phyloP scores from a whole-genome alignment of 768 basidiomycete species.

The Suillus americanus region DNA sequence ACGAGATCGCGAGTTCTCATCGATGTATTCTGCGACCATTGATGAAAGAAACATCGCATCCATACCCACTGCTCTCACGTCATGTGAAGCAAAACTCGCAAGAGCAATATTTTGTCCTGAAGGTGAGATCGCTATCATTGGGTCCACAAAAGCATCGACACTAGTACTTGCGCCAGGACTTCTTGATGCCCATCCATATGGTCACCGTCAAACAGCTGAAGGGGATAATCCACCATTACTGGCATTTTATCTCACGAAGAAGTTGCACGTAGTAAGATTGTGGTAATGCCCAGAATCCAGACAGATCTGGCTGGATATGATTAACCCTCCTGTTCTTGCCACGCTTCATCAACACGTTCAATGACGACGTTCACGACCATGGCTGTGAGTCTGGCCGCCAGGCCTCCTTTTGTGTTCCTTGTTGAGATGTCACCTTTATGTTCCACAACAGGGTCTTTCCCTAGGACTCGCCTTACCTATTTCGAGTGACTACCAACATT shows the following conservation, averaged over 20 bases:
- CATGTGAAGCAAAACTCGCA: conserved; percentile 28
- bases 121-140: not conserved
- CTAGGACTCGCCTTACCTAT: not conserved
- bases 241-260: not conserved
- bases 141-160: not conserved
- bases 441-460: not conserved
- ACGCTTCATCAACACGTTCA: not conserved
- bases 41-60: conserved; percentile 21
- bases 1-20: not conserved
- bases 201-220: not conserved
- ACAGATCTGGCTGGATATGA: not conserved
- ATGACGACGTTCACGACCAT: not conserved
- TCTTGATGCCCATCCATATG: not conserved
- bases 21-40: conserved; percentile 13
- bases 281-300: not conserved
- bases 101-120: not conserved
- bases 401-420: not conserved
- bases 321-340: not conserved
- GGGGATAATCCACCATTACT: not conserved
- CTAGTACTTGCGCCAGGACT: not conserved
- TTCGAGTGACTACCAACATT: not conserved
- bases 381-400: not conserved
- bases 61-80: conserved; percentile 27
- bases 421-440: not conserved
- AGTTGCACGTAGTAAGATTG: not conserved